Evolutionary conservation across 768 basidiomycete species (phyloP).

Genomic region (Lactifluus pinguis): DNA sequence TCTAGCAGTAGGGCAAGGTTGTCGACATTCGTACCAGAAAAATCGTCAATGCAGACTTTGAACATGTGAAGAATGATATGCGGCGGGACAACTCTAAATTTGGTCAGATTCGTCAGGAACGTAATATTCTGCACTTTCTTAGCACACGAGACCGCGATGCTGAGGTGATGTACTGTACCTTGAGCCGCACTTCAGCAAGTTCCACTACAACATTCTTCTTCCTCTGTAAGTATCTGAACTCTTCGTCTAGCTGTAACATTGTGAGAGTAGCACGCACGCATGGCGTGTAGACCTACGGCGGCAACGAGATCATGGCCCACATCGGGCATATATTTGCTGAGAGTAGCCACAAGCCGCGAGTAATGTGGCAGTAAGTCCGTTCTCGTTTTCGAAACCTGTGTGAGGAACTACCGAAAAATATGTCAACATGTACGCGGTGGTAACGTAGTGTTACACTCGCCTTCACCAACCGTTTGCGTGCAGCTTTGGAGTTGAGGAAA

Average conservation of each 20-base stretch:
- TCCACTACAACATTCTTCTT: slow-evolving; percentile 93
- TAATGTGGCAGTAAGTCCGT: slow-evolving; percentile 92
- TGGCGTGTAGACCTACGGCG: slow-evolving; percentile 41
- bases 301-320: slow-evolving; percentile 76
- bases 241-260: slow-evolving; percentile 74
- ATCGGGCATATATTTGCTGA: slow-evolving; percentile 91
- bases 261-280: not conserved
- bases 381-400: slow-evolving; percentile 77
- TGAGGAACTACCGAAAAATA: slow-evolving; percentile 49
- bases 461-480: slow-evolving; percentile 83
- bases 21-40: slow-evolving; percentile 87
- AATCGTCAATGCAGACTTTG: slow-evolving; percentile 96
- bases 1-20: slow-evolving; percentile 87
- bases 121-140: slow-evolving; percentile 57
- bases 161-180: slow-evolving; percentile 38
- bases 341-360: slow-evolving; percentile 76
- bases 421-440: not conserved
- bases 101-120: slow-evolving; percentile 88
- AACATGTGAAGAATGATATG: slow-evolving; percentile 92
- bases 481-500: slow-evolving; percentile 93
- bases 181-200: slow-evolving; percentile 73
- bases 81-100: slow-evolving; percentile 83
- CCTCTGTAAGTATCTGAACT: slow-evolving; percentile 89
- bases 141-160: not conserved
- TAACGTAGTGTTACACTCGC: slow-evolving; percentile 30